Conservation (phyloP, 192 early-diverging fungal species). For the Podila verticillata region DNA sequence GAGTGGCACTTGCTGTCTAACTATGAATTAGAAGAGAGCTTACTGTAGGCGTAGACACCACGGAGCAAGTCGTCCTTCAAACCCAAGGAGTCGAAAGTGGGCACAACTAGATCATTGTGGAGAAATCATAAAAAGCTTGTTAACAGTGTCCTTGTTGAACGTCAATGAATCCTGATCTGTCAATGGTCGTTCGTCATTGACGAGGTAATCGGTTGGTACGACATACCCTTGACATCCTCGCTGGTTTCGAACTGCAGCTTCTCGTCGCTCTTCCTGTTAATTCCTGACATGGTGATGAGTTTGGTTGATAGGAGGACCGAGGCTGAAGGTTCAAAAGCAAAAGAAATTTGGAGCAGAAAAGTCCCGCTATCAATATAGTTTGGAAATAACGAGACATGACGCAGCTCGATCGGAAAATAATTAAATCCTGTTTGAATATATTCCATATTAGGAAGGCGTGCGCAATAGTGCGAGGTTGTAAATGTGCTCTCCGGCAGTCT, state of each 20-base stretch:
- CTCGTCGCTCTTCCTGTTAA: slow-evolving; percentile 60
- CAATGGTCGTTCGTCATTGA: not conserved
- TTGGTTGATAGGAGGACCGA: not conserved
- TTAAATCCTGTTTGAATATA: no score
- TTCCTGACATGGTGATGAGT: slow-evolving; percentile 33
- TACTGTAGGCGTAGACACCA: slow-evolving; percentile 97
- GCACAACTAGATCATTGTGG: slow-evolving; percentile 52
- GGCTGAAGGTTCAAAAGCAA: no score
- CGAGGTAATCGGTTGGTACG: no score
- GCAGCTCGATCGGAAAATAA: no score
- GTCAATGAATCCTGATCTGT: slow-evolving; percentile 1
- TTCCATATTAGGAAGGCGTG: no score
- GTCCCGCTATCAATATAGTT: no score
- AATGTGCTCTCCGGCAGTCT: no score
- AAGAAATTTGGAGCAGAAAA: no score
- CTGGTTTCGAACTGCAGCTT: slow-evolving; percentile 84
- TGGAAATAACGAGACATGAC: no score
- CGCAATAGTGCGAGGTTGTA: no score
- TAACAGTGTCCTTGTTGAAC: not conserved
- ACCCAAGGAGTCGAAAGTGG: slow-evolving; percentile 95
- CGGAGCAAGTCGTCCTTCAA: slow-evolving; percentile 96
- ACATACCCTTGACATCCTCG: slow-evolving; percentile 79
- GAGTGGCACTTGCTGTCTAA: not conserved
- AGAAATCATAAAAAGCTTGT: slow-evolving; percentile 6
- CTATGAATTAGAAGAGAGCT: not conserved